Evolutionary conservation across 2,329 filamentous ascomycete genomes (phyloP).

Genomic region (Aspergillus luchuensis): DNA sequence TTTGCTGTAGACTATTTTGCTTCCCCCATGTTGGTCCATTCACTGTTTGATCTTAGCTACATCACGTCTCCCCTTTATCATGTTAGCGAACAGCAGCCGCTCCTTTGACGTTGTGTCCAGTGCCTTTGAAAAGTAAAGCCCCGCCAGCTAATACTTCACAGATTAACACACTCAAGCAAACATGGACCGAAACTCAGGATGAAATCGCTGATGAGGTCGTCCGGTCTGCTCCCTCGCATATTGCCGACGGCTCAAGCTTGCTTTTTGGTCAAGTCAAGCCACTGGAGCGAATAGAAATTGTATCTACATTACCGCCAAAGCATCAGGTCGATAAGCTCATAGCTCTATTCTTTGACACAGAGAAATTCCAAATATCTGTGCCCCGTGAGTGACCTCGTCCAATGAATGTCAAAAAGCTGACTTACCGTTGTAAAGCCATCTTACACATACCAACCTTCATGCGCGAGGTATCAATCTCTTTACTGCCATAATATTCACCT

Average conservation of each 20-base stretch:
- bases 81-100: too few species aligned
- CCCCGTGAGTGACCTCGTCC: constrained; percentile 5
- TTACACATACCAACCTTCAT: constrained; percentile 15
- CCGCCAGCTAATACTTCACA: background rate
- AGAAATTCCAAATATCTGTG: constrained; percentile 6
- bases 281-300: constrained; percentile 10
- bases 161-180: constrained; percentile 13
- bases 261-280: constrained; percentile 13
- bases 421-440: constrained; percentile 7
- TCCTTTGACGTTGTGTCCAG: too few species aligned
- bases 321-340: constrained; percentile 5
- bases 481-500: background rate
- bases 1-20: too few species aligned
- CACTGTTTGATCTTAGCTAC: too few species aligned
- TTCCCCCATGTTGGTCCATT: too few species aligned
- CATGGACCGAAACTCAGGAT: constrained; percentile 6
- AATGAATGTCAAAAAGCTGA: background rate
- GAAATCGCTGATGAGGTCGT: background rate
- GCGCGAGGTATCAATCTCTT: constrained; percentile 9
- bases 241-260: constrained; percentile 11
- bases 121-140: too few species aligned
- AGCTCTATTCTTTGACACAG: constrained; percentile 5
- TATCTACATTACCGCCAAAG: constrained; percentile 7
- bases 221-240: background rate
- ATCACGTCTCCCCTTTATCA: too few species aligned